Evolutionary conservation across 1,284 basidiomycete genomes (phyloP), one percentile per base, ranked within the genome.

Genomic region (Austroboletus novae-zelandiae): DNA sequence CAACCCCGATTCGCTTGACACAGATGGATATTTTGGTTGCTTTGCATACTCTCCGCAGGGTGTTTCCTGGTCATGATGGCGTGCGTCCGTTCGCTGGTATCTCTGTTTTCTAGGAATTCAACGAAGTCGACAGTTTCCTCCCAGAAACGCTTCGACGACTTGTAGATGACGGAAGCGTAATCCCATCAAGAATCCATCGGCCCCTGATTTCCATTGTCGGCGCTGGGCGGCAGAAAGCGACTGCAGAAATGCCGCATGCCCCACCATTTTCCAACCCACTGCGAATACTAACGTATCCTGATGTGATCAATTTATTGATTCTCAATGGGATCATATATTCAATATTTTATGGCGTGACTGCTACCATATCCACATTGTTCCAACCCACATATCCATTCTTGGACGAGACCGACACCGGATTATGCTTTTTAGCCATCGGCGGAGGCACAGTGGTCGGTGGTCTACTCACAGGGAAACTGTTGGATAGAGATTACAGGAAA

Each of bases 11-110:
- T 32, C 2, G 20, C 20, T 23, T 23, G 20, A 31, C 15, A 31
- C 25, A 66, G 88, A 59, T 74, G 86, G 3, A 86, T 91, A 23
- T 92, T 92, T 63, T 91, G 87, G 87, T 87, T 91, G 60, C 67
- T 91, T 9, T 78, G 77, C 48, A 90, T 89, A 5, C 62, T 78
- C 0, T 74, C 84, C 8, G 79, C 73, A 1, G 55, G 71, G 5
- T 83, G 82, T 57, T 70, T 81, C 29, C 36, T 86, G 7, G 62
- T 75, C 31, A 74, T 89, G 55, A 58, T 83, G 9, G 57, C 81
- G 84, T 86, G 57, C 45, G 81, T 73, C 40, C 25, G 41, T 13
- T 15, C 5, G 25, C 25, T 46, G 14, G 31, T 23, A 25, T 23
- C 17, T 14, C 9, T 1, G 9, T 4, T 4, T 25, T 18, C 11